These are phyloP conservation scores for Lizonia empirigonia DNA, from an alignment of 2,329 filamentous ascomycete genomes.

Conservation along the genomic window DNA sequence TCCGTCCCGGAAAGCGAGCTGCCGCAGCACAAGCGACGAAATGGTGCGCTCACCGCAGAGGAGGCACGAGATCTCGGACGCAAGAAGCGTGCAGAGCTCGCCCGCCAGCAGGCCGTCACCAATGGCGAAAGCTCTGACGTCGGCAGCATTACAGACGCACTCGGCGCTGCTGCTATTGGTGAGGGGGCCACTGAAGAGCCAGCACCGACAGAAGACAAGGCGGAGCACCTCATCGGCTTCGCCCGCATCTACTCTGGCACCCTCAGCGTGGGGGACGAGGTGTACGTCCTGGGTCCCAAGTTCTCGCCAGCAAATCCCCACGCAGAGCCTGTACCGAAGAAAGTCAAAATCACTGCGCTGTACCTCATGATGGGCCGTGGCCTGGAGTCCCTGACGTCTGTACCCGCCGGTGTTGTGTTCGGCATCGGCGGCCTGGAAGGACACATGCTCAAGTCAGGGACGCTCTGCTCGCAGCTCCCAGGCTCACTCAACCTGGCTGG, in stretches of 20 bases:
- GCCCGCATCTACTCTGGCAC: constrained; percentile 92
- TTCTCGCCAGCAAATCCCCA: constrained; percentile 83
- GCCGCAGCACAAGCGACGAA: constrained; percentile 78
- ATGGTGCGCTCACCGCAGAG: constrained; percentile 75
- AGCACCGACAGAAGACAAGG: constrained; percentile 67
- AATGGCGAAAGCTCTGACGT: constrained; percentile 54
- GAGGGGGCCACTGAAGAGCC: constrained; percentile 40
- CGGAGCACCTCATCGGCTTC: constrained; percentile 92
- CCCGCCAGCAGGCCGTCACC: constrained; percentile 71
- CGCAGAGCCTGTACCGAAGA: constrained; percentile 73
- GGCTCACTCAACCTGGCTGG: constrained; percentile 91
- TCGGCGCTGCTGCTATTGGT: constrained; percentile 65
- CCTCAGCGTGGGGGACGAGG: constrained; percentile 82
- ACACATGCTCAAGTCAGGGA: constrained; percentile 93
- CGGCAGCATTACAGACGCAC: constrained; percentile 61
- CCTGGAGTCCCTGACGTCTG: constrained; percentile 78
- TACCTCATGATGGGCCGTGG: constrained; percentile 96
- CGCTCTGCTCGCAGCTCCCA: constrained; percentile 83
- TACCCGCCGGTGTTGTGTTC: constrained; percentile 93
- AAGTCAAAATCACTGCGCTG: constrained; percentile 82
- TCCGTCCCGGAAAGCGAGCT: constrained; percentile 92
- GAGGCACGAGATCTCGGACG: constrained; percentile 88
- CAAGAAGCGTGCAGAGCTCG: constrained; percentile 87
- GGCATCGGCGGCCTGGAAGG: constrained; percentile 92
- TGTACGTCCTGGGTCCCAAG: constrained; percentile 92